Conservation (phyloP, 345 rosid genomes). For the Hibiscus tridactylites region DNA sequence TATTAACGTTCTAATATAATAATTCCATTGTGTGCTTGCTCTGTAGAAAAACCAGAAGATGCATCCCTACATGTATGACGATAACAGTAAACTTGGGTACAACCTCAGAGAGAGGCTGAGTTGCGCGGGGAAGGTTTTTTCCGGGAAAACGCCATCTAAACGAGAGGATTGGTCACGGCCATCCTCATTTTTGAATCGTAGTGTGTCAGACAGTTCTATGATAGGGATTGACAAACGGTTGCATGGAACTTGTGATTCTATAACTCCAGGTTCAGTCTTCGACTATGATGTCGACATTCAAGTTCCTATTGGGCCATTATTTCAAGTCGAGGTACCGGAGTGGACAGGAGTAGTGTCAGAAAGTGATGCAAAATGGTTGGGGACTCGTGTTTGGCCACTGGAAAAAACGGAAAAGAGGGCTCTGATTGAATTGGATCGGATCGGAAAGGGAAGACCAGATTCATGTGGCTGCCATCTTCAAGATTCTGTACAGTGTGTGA, state of each 20-base stretch:
- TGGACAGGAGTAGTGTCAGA: conserved; percentile 48
- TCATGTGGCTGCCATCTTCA: conserved; percentile 61
- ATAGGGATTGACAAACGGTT: conserved; percentile 4
- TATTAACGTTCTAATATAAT: background rate
- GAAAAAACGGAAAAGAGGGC: conserved; percentile 21
- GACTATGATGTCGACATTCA: conserved; percentile 25
- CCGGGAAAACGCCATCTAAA: conserved; percentile 15
- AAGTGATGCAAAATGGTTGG: conserved; percentile 71
- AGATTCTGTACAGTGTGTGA: conserved; percentile 63
- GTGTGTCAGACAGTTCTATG: conserved; percentile 14
- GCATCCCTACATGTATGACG: conserved; percentile 77
- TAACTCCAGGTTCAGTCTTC: conserved; percentile 24
- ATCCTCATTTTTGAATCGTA: conserved; percentile 20
- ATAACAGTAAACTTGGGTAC: conserved; percentile 51
- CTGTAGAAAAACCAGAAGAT: conserved; percentile 61
- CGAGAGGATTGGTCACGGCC: conserved; percentile 22
- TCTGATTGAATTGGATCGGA: conserved; percentile 73
- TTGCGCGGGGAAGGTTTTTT: conserved; percentile 19
- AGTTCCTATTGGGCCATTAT: conserved; percentile 49
- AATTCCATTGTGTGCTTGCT: conserved; percentile 11
- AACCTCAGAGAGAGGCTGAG: conserved; percentile 61
- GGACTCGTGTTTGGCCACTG: conserved; percentile 66
- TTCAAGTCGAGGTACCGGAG: conserved; percentile 70
- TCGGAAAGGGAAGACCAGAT: conserved; percentile 82
- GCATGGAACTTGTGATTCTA: conserved; percentile 14